phyloP scores from a whole-genome alignment of 2,329 filamentous ascomycete species.

The Gyromitra esculenta region DNA sequence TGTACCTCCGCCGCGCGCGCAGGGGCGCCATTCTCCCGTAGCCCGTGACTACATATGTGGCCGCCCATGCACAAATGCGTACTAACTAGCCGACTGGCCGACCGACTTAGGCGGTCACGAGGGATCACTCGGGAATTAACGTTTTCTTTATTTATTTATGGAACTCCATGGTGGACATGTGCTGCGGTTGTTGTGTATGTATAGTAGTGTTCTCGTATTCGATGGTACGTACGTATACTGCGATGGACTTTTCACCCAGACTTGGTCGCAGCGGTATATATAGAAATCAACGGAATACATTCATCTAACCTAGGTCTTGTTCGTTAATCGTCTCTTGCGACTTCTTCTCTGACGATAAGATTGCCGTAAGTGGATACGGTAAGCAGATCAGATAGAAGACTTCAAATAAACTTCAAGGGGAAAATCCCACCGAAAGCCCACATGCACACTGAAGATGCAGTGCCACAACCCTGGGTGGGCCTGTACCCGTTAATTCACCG shows the following conservation, averaged over 20 bases:
- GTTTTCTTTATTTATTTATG: neutral
- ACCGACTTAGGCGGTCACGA: neutral
- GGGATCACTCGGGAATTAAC: constrained; percentile 24
- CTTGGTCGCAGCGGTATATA: neutral
- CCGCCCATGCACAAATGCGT: neutral
- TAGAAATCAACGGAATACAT: too few relatives aligned
- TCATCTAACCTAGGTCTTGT: too few relatives aligned
- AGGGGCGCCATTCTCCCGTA: neutral
- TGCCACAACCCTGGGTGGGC: too few relatives aligned
- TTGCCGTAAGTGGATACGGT: too few relatives aligned
- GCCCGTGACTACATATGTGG: constrained; percentile 3
- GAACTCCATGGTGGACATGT: constrained; percentile 18
- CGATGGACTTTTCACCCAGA: neutral
- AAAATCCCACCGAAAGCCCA: too few relatives aligned
- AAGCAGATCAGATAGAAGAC: too few relatives aligned
- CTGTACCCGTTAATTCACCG: too few relatives aligned
- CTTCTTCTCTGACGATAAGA: neutral
- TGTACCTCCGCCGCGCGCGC: too few relatives aligned
- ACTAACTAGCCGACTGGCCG: too few relatives aligned
- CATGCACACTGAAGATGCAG: too few relatives aligned
- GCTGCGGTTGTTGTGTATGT: constrained; percentile 10
- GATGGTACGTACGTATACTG: neutral
- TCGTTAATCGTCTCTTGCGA: neutral
- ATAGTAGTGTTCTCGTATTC: neutral
- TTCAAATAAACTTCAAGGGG: too few relatives aligned